Conservation (phyloP, 495 filamentous ascomycete species). For the Penicillium dipodomyicola region DNA sequence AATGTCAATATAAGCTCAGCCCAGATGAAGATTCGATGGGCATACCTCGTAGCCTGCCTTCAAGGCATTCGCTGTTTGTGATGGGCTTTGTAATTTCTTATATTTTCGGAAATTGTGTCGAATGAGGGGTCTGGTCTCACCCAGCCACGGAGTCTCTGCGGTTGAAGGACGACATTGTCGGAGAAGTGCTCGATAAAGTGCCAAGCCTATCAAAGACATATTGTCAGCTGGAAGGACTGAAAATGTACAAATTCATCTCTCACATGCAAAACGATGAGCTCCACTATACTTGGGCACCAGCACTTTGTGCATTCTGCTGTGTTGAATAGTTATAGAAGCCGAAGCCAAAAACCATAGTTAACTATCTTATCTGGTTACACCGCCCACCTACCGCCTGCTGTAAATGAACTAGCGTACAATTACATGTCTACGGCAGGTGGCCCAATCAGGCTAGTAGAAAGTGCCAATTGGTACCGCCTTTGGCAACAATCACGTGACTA, state of each 20-base stretch:
- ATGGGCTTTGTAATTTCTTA: constrained; percentile 50
- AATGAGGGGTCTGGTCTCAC: constrained; percentile 43
- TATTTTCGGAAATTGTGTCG: constrained; percentile 60
- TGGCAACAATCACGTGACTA: not conserved
- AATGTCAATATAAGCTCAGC: constrained; percentile 17
- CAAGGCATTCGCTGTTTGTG: constrained; percentile 53
- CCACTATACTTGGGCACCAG: constrained; percentile 47
- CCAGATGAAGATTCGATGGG: not conserved
- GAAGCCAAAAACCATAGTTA: not conserved
- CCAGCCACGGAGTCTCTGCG: constrained; percentile 38
- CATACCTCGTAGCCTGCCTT: constrained; percentile 65
- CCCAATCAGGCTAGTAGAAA: not conserved
- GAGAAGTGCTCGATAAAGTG: constrained; percentile 71
- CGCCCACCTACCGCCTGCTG: not conserved
- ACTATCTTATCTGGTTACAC: not conserved
- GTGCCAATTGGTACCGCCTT: not conserved
- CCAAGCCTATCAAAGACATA: constrained; percentile 52
- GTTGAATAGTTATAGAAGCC: constrained; percentile 24
- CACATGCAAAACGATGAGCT: constrained; percentile 65
- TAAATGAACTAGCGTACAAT: not conserved
- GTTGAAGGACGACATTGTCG: constrained; percentile 54
- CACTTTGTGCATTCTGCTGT: constrained; percentile 43
- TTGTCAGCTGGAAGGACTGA: constrained; percentile 9
- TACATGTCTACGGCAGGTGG: not conserved
- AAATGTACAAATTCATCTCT: constrained; percentile 12